Conservation (phyloP, 768 basidiomycete genomes). For the Xanthoconium purpureum region DNA sequence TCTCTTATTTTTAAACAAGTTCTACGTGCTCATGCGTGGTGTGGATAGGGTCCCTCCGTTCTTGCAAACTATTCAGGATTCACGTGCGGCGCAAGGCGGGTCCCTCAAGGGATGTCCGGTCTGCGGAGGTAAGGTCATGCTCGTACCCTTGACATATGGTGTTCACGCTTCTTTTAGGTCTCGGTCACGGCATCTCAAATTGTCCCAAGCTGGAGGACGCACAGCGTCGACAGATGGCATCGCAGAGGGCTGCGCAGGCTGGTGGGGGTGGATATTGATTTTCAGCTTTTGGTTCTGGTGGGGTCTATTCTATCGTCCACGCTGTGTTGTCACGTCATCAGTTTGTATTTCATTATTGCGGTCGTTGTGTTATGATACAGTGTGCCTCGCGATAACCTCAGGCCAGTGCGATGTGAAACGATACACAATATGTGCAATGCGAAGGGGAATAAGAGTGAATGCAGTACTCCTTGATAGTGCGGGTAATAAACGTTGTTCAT, state of each 20-base stretch:
- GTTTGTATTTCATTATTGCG: not conserved
- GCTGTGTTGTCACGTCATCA: not conserved
- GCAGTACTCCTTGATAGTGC: too few species aligned
- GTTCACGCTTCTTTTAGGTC: constrained; percentile 44
- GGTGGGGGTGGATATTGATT: constrained; percentile 46
- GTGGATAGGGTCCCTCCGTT: constrained; percentile 84
- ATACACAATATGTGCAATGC: constrained; percentile 10
- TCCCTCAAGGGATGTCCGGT: constrained; percentile 87
- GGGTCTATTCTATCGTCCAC: not conserved
- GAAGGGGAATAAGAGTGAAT: not conserved
- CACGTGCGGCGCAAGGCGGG: constrained; percentile 75
- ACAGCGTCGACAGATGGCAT: constrained; percentile 86
- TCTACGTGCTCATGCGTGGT: not conserved
- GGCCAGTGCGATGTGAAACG: not conserved
- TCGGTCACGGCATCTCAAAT: constrained; percentile 91
- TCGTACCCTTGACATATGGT: not conserved
- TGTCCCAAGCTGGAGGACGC: constrained; percentile 97
- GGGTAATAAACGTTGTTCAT: constrained; percentile 1
- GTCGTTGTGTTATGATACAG: constrained; percentile 10
- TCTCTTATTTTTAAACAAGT: not conserved
- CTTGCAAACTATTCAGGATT: constrained; percentile 85
- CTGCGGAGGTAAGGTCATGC: constrained; percentile 70
- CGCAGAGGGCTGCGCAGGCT: constrained; percentile 68
- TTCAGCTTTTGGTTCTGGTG: not conserved
- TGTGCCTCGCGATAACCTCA: not conserved